Percentiles rank a stretch among this genome's conserved stretches.
These are phyloP conservation scores for Yamadazyma laniorum DNA, from an alignment of 805 yeast species.

Conservation along the genomic window DNA sequence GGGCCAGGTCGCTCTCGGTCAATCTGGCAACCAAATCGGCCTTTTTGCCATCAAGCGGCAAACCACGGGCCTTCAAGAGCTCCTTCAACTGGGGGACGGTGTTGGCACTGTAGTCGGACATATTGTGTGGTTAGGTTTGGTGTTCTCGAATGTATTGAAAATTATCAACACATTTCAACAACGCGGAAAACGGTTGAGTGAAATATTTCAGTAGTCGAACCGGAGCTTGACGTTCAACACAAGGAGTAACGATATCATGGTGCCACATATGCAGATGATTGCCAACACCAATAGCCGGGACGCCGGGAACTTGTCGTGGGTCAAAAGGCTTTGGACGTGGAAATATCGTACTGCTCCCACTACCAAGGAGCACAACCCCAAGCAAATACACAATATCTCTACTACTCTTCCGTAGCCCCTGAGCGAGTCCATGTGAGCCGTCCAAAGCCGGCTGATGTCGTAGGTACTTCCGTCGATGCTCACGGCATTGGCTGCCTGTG, in stretches of 20 bases:
- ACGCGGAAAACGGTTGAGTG: slow-evolving; percentile 1
- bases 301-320: slow-evolving; percentile 22
- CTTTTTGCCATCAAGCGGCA: slow-evolving; percentile 75
- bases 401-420: slow-evolving; percentile 18
- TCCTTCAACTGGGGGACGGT: slow-evolving; percentile 87
- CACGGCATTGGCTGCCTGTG: slow-evolving; percentile 13
- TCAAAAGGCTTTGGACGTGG: slow-evolving; percentile 23
- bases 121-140: slow-evolving; percentile 17
- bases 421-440: slow-evolving; percentile 3
- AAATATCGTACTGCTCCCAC: slow-evolving; percentile 25
- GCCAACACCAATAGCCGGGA: slow-evolving; percentile 20
- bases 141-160: not conserved
- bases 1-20: slow-evolving; percentile 50
- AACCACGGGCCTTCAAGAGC: slow-evolving; percentile 60
- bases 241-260: slow-evolving; percentile 19
- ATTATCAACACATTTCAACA: not conserved
- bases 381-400: slow-evolving; percentile 15
- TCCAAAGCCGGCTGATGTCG: slow-evolving; percentile 1
- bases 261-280: slow-evolving; percentile 18
- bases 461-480: slow-evolving; percentile 5
- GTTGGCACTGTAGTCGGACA: slow-evolving; percentile 58
- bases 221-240: slow-evolving; percentile 19
- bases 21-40: slow-evolving; percentile 70
- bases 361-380: slow-evolving; percentile 18
- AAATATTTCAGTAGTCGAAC: not conserved